Conservation (phyloP, 2,329 filamentous ascomycete genomes). For the Massarina eburnea region DNA sequence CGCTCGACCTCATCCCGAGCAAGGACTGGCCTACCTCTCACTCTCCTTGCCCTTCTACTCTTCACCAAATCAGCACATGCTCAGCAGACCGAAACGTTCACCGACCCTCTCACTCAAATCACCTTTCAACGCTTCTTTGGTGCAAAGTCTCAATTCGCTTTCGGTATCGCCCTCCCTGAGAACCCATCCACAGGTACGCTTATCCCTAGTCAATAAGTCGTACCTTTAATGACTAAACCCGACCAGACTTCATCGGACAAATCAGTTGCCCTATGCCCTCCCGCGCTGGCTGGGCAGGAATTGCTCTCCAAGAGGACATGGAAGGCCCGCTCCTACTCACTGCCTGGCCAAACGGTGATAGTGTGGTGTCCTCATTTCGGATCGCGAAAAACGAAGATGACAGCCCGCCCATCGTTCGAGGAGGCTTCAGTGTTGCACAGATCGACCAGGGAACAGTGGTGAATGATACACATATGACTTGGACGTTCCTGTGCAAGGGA, state of each 20-base stretch:
- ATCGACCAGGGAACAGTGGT: constrained; percentile 8
- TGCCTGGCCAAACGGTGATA: constrained; percentile 19
- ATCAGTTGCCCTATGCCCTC: constrained; percentile 14
- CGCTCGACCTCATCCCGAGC: background rate
- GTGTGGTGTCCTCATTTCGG: constrained; percentile 18
- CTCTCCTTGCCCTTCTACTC: background rate
- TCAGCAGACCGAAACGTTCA: constrained; percentile 13
- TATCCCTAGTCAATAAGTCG: too few species aligned
- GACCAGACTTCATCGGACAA: constrained; percentile 24
- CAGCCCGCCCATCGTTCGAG: constrained; percentile 17
- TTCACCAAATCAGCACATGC: constrained; percentile 7
- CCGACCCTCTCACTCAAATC: constrained; percentile 15
- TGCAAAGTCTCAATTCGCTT: constrained; percentile 15
- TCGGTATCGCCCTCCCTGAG: constrained; percentile 22
- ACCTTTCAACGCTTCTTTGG: constrained; percentile 20
- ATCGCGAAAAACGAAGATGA: constrained; percentile 17
- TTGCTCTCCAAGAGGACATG: constrained; percentile 21
- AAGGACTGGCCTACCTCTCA: too few species aligned
- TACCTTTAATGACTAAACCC: too few species aligned
- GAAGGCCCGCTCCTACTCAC: constrained; percentile 20
- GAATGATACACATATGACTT: constrained; percentile 13
- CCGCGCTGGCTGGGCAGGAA: constrained; percentile 20
- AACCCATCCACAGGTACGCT: constrained; percentile 4
- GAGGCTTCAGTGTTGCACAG: constrained; percentile 8
- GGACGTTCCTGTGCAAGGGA: constrained; percentile 17